Evolutionary conservation across 1,284 basidiomycete species (phyloP).

Genomic region (Mycosarcoma mackinlayi): DNA sequence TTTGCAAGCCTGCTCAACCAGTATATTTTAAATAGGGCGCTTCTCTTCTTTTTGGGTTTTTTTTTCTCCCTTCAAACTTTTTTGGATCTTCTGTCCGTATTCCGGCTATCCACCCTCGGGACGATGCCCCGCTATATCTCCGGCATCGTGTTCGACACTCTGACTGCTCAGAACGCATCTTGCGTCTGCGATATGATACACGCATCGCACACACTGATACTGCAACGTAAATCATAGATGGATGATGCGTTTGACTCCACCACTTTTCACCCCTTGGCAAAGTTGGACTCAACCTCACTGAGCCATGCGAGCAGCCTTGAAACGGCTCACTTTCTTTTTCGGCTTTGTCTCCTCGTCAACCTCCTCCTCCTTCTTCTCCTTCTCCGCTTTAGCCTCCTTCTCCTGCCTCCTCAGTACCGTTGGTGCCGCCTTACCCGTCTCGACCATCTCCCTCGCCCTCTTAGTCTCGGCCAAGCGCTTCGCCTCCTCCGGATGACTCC

Average conservation of each 20-base stretch:
- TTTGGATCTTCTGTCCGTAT: conserved; percentile 18
- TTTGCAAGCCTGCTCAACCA: conserved; percentile 1
- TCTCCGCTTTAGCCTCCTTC: not conserved
- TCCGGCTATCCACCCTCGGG: conserved; percentile 28
- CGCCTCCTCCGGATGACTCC: conserved; percentile 33
- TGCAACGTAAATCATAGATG: not conserved
- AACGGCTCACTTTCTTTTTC: conserved; percentile 42
- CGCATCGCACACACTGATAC: not conserved
- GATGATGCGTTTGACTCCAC: too few species aligned
- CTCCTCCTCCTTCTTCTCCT: not conserved
- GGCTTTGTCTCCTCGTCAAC: not conserved
- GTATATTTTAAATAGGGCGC: too few species aligned
- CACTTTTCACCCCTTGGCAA: too few species aligned
- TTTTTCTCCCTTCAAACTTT: conserved; percentile 6
- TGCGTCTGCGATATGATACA: conserved; percentile 2
- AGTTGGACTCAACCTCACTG: conserved; percentile 4
- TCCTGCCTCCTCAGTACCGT: conserved; percentile 4
- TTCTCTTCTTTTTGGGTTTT: too few species aligned
- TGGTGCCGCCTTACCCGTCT: conserved; percentile 23
- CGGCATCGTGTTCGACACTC: not conserved
- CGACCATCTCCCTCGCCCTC: conserved; percentile 13
- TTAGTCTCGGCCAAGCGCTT: conserved; percentile 16
- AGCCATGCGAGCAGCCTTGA: conserved; percentile 47
- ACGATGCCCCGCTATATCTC: not conserved
- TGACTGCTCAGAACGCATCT: too few species aligned